Percentiles rank a stretch among this genome's conserved stretches.
Evolutionary conservation across 306 rosid genomes (phyloP).

Genomic region (Geum urbanum): DNA sequence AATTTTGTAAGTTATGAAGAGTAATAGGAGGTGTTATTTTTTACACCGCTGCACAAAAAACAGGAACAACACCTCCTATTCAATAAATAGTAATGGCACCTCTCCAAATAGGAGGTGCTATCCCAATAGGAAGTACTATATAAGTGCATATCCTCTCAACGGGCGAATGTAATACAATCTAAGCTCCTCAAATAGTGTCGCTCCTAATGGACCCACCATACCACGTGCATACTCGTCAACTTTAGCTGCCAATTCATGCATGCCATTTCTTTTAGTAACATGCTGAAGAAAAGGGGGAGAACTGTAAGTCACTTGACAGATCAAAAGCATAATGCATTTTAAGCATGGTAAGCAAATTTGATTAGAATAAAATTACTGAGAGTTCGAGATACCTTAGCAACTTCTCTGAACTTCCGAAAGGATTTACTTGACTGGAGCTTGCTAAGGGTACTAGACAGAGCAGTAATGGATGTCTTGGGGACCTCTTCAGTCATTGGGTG

Average conservation of each 20-base stretch:
- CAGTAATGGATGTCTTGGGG: constrained; percentile 63
- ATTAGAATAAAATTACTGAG: constrained; percentile 21
- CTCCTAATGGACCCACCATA: constrained; percentile 84
- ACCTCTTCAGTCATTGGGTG: constrained; percentile 71
- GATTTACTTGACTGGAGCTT: constrained; percentile 89
- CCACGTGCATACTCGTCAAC: constrained; percentile 98
- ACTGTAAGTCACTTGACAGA: neutral
- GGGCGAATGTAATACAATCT: constrained; percentile 95
- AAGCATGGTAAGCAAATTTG: too few species aligned
- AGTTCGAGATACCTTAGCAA: constrained; percentile 61
- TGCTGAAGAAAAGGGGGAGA: constrained; percentile 43
- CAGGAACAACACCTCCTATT: too few species aligned
- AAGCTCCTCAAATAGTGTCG: constrained; percentile 97
- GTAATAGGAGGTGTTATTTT: too few species aligned
- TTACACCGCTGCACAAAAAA: too few species aligned
- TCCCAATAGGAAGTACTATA: too few species aligned
- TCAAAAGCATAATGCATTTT: too few species aligned
- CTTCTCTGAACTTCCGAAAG: constrained; percentile 85
- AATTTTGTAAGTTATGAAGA: too few species aligned
- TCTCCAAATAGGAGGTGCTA: too few species aligned
- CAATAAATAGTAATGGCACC: too few species aligned
- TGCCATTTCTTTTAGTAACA: constrained; percentile 83
- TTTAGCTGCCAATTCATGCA: constrained; percentile 96
- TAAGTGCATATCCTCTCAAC: too few species aligned
- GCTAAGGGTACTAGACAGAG: constrained; percentile 78